phyloP scores from a whole-genome alignment of 257 asterid species.

The Anisodus tanguticus region DNA sequence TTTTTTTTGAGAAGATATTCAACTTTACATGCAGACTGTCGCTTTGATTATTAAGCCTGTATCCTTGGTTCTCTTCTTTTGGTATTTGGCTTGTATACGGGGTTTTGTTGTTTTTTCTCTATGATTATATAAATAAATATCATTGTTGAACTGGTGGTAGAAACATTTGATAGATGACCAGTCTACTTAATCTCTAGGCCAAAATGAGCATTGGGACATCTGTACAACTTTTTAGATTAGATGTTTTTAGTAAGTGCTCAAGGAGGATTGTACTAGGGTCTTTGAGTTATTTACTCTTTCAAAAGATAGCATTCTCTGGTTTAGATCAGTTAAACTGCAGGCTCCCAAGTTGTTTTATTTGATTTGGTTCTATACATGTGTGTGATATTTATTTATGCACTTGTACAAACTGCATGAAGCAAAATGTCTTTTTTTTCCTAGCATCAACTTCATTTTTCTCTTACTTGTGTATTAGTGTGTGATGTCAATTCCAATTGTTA shows the following conservation, averaged over 20 bases:
- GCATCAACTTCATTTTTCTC: slow-evolving; percentile 1
- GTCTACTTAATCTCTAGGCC: neutral
- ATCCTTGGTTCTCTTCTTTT: no score
- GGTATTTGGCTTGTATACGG: no score
- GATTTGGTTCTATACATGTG: neutral
- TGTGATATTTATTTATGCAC: slow-evolving; percentile 17
- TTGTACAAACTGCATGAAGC: neutral
- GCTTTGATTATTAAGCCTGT: neutral
- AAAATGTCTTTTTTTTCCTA: neutral
- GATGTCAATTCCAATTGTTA: neutral
- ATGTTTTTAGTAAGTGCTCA: neutral
- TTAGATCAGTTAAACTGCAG: neutral
- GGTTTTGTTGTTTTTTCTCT: neutral
- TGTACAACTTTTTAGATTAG: neutral
- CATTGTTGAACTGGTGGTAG: neutral
- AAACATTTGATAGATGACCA: slow-evolving; percentile 18
- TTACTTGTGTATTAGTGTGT: neutral
- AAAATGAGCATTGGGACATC: neutral
- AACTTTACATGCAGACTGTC: neutral
- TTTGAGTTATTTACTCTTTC: neutral
- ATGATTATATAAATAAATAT: neutral
- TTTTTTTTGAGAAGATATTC: neutral
- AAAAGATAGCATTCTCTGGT: neutral
- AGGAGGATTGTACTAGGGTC: slow-evolving; percentile 14
- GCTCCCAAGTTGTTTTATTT: neutral